Evolutionary conservation across 2,329 filamentous ascomycete species (phyloP).

Genomic region (Tympanopsis confertula): DNA sequence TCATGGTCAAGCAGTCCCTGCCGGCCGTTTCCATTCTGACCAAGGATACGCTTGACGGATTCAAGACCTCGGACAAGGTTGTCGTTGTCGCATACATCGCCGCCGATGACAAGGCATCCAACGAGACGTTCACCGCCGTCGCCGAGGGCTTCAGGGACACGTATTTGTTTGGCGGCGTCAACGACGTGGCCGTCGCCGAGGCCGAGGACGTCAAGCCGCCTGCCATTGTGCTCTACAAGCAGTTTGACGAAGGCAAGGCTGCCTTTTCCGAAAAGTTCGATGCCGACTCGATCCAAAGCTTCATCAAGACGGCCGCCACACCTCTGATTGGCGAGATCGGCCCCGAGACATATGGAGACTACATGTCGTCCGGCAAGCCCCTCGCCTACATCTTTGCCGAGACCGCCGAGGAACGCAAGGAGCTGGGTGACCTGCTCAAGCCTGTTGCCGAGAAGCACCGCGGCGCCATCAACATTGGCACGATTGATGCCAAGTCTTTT

Average conservation of each 20-base stretch:
- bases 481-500: constrained; percentile 87
- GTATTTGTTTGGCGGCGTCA: constrained; percentile 84
- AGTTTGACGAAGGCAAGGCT: constrained; percentile 92
- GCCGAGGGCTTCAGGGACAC: constrained; percentile 73
- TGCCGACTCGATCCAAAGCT: constrained; percentile 66
- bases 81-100: constrained; percentile 84
- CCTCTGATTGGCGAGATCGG: constrained; percentile 92
- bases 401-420: constrained; percentile 75
- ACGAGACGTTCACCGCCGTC: constrained; percentile 67
- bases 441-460: constrained; percentile 82
- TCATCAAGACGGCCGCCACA: constrained; percentile 74
- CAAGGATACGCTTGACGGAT: constrained; percentile 77
- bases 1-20: constrained; percentile 97
- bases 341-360: constrained; percentile 88
- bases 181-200: constrained; percentile 73
- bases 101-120: constrained; percentile 70
- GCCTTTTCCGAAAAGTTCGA: constrained; percentile 74
- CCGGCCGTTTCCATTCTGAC: constrained; percentile 78
- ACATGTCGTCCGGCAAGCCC: constrained; percentile 86
- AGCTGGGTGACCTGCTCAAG: constrained; percentile 68
- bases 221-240: constrained; percentile 88
- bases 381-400: constrained; percentile 97
- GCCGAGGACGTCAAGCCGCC: constrained; percentile 81
- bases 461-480: constrained; percentile 93
- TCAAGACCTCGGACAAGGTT: constrained; percentile 97